These are phyloP conservation scores for Cicer yamashitae DNA, from an alignment of 306 rosid species.

Conservation along the genomic window DNA sequence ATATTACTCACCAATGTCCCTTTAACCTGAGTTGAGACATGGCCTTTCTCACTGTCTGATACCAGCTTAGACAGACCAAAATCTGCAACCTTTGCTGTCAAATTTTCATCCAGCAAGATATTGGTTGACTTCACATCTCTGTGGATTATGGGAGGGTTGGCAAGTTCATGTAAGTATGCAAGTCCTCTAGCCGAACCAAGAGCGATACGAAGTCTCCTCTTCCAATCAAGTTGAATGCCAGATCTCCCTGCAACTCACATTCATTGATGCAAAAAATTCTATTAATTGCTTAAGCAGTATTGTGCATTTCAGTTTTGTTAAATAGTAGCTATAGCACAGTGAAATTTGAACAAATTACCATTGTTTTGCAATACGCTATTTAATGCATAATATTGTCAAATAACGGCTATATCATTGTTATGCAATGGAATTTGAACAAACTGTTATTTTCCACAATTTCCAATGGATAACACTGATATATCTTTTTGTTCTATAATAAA, in stretches of 20 bases:
- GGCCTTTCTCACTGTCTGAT: conserved; percentile 77
- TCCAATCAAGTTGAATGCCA: conserved; percentile 87
- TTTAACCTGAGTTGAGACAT: conserved; percentile 93
- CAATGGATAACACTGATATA: too few species aligned
- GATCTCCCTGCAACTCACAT: conserved; percentile 67
- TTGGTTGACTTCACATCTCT: conserved; percentile 89
- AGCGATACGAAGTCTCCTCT: conserved; percentile 88
- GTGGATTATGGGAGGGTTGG: conserved; percentile 95
- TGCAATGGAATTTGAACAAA: too few species aligned
- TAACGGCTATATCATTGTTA: too few species aligned
- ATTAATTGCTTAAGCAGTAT: conserved; percentile 13
- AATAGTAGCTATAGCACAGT: too few species aligned
- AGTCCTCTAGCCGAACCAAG: conserved; percentile 98
- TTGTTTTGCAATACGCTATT: too few species aligned
- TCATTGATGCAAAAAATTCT: conserved; percentile 15
- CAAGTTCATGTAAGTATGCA: conserved; percentile 93
- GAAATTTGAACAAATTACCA: too few species aligned
- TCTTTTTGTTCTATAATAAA: conserved; percentile 8
- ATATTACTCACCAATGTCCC: conserved; percentile 79
- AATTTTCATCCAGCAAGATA: conserved; percentile 78
- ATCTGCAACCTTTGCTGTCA: conserved; percentile 94
- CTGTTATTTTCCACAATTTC: too few species aligned
- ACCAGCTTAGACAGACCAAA: conserved; percentile 92
- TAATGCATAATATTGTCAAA: too few species aligned
- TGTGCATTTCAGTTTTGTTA: background rate